Evolutionary conservation across 306 rosid genomes (phyloP), one percentile per base, ranked within the genome.

Genomic region (Senna tora): DNA sequence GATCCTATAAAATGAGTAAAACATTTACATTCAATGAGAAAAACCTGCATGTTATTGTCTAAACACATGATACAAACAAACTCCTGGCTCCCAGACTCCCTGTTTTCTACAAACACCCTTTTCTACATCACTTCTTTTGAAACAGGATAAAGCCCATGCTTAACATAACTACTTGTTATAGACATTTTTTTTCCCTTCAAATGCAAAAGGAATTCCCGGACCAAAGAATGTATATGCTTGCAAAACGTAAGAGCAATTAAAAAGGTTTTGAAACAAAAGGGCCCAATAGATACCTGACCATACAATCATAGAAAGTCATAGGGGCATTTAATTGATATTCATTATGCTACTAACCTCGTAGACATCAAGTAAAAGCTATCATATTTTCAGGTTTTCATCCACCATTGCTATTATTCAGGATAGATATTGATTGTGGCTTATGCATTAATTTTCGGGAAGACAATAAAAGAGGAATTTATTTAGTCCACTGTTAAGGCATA

Each of bases 1-100:
- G 92, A 83, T 95, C 99, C 99, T 95, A 66, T 43, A 86, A 74
- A 65, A 55, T 21, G 52, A 72, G 36, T 69, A 33, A 75, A 76
- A 50, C 55, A 45, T 43, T 6, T 77, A 9, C 65, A 75, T 36
- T 71, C 21, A 38, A 67, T 63, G 20, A 17, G 76, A 68, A 59
- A 45, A 17, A 21, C 47, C 32, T 34, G 57, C 16, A 17, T 33
- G 30, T 8, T 19, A 34, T 73, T 46, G 10, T 57, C 60, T 52
- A 75, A 65, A 65, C n/a, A 19, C 16, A 4, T 47, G 41, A 42
- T 11, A 53, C 65, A 59, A 58, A 53, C 65, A 59, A 58, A 76
- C 54, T 66, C 51, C 56, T 69, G 54, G 45, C 62, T 49, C 28
- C 66, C 54, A 8, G 22, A 41, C 69, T 54, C 62, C 36, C 51